Evolutionary conservation across 208 protist genomes (phyloP).

Genomic region (Strigomonas culicis): DNA sequence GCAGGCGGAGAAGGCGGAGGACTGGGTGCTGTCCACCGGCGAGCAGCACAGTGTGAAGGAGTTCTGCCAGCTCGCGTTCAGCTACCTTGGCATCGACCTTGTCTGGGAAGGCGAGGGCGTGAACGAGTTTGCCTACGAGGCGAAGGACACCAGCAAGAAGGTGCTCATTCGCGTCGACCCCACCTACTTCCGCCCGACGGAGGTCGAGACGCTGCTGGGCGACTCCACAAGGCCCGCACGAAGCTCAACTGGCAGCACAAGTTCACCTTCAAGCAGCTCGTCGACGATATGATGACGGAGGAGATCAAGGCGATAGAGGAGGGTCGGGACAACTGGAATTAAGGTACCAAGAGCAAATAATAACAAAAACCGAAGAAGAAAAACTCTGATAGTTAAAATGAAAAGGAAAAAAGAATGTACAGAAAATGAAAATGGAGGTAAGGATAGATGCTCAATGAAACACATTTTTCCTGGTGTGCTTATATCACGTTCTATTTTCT

Average conservation of each 20-base stretch:
- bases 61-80: conserved; percentile 81
- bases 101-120: conserved; percentile 81
- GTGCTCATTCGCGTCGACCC: conserved; percentile 64
- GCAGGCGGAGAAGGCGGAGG: conserved; percentile 86
- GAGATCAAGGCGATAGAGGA: conserved; percentile 25
- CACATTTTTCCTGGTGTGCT: no score
- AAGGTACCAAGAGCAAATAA: neutral
- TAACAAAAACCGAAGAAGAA: no score
- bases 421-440: no score
- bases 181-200: conserved; percentile 93
- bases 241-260: conserved; percentile 71
- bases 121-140: conserved; percentile 84
- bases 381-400: neutral
- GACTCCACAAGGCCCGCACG: conserved; percentile 87
- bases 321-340: conserved; percentile 19
- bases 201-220: conserved; percentile 94
- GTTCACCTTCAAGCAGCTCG: conserved; percentile 39
- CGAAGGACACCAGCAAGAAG: conserved; percentile 11
- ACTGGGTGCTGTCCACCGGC: conserved; percentile 93
- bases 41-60: conserved; percentile 89
- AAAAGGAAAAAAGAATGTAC: conserved; percentile 4
- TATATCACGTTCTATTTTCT: no score
- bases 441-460: no score
- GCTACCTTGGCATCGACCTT: conserved; percentile 46
- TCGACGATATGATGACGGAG: conserved; percentile 45